Percentiles rank a stretch among this genome's conserved stretches.
Conservation (phyloP, 768 basidiomycete species). For the Agrocybe praecox region DNA sequence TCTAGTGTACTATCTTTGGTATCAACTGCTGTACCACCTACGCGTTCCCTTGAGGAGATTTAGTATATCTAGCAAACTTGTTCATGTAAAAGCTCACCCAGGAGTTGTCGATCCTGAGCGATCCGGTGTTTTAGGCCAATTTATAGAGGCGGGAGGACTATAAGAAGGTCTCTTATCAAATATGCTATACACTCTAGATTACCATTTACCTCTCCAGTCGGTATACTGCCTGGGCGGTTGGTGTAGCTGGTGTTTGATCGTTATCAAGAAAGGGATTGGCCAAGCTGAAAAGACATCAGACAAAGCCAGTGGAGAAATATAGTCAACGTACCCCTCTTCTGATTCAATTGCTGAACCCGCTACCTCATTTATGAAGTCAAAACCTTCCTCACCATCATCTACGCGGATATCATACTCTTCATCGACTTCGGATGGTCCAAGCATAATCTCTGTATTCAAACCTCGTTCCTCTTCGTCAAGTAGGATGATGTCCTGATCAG, state of each 20-base stretch:
- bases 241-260: not conserved
- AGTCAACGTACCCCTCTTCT: not conserved
- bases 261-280: conserved; percentile 3
- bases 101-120: conserved; percentile 9
- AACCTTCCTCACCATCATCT: conserved; percentile 13
- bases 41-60: not conserved
- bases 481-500: conserved; percentile 48
- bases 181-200: not conserved
- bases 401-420: conserved; percentile 5
- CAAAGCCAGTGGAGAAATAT: not conserved
- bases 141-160: conserved; percentile 17
- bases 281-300: not conserved
- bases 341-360: conserved; percentile 15
- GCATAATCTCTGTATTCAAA: conserved; percentile 11
- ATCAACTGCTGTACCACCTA: not conserved
- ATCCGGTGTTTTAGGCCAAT: not conserved
- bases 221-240: conserved; percentile 1
- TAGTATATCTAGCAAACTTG: not conserved
- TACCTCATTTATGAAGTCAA: conserved; percentile 20
- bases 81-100: conserved; percentile 6
- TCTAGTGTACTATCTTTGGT: not conserved
- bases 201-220: conserved; percentile 13
- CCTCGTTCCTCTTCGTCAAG: conserved; percentile 23
- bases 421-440: not conserved
- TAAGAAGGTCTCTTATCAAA: not conserved